Base-by-base conservation (phyloP, 2,329 filamentous ascomycete genomes). In the Piedraia hortae region DNA sequence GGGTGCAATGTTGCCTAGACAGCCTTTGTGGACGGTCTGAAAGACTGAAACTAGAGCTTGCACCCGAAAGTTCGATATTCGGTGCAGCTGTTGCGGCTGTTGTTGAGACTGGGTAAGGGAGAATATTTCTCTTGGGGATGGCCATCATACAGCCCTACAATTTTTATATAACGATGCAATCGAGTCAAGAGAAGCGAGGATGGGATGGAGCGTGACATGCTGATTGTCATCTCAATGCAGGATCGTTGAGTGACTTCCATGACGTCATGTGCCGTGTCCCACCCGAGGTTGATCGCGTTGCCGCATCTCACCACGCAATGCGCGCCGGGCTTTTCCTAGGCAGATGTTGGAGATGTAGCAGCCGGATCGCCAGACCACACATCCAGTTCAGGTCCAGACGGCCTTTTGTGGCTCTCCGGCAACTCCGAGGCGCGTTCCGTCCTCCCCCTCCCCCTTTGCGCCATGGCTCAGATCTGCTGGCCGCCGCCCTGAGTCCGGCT, bases 61-160 rank as follows among this genome's bases (percentile, higher is more conserved):
- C 71, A 7, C 54, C 63, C 25, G 72, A 80, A 44, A 75, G 70
- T 35, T 73, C 70, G 1, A 54, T 80, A 24, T 56, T 71, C 19
- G 72, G 72, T 3, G 72, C 72, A 3, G 72, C 71, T 2, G 69
- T 80, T 8, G 67, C 71, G n/a, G 2, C 53, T 37, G 13, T n/a
- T n/a, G n/a, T n/a, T n/a, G n/a, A n/a, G n/a, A 12, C 14, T 24
- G 27, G 16, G 10, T 24, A n/a, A n/a, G n/a, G n/a, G n/a, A 4
- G 14, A n/a, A 11, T 15, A 24, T 12, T n/a, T n/a, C n/a, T n/a
- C n/a, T n/a, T n/a, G n/a, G n/a, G n/a, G n/a, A n/a, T n/a, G n/a
- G n/a, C n/a, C n/a, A n/a, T n/a, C n/a, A n/a, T n/a, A n/a, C n/a
- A n/a, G n/a, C n/a, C n/a, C n/a, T n/a, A n/a, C n/a, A n/a, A n/a